Evolutionary conservation across 345 rosid species (phyloP), one percentile per base, ranked within the genome.

Genomic region (Physaria fendleri): DNA sequence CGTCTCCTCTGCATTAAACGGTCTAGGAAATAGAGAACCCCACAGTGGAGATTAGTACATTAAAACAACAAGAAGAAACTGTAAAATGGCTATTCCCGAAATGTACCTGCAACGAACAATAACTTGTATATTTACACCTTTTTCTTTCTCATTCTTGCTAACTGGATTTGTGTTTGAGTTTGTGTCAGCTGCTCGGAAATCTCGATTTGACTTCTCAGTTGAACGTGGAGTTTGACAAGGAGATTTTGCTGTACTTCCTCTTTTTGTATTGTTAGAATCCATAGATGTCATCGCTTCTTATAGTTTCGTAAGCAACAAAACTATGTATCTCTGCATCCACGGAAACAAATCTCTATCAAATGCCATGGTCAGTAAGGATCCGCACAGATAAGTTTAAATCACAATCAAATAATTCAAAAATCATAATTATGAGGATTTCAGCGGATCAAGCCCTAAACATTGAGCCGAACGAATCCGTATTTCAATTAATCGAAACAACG

Each of bases 51-150:
- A 56, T 59, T 38, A 51, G 20, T 4, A 24, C 6, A 29, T 79
- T 52, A 48, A 64, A 52, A 8, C 15, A 42, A 43, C 12, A 45
- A 25, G 10, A 41, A 35, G 0, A 10, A 34, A 9, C 33, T 52
- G 16, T 3, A 6, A 43, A 21, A 38, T 4, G 52, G 29, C n/a
- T 44, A 40, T 2, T 8, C 0, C 4, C 21, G 15, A 42, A 25
- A 38, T 71, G 41, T 43, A 93, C 99, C 99, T 87, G 88, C 99
- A 93, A 58, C 99, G 97, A 72, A 90, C 80, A 22, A 93, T 81
- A 30, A 93, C 99, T 73, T 93, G 99, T 29, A 93, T 92, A 66
- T 87, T 93, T 22, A 93, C 99, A 24, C 99, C 97, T 78, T 93
- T 93, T 6, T 93, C 99, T 67, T 75, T 89, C 48, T 93, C 99